phyloP scores from a whole-genome alignment of 129 eudicot genomes.

The Centella asiatica region DNA sequence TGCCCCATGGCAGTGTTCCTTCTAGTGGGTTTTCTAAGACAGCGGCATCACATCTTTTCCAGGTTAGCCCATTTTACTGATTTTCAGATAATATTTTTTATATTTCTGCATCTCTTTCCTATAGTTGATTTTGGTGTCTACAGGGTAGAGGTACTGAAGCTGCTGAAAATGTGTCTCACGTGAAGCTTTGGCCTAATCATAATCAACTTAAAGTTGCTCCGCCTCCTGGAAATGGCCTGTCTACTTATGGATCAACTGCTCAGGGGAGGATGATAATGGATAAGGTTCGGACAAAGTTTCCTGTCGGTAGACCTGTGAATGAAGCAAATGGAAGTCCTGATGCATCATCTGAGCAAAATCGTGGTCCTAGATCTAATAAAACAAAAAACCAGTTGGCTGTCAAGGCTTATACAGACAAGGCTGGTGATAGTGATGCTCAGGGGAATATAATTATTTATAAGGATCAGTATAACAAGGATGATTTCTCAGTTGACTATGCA shows the following conservation, averaged over 20 bases:
- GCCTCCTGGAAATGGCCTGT: slow-evolving; percentile 34
- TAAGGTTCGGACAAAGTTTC: slow-evolving; percentile 40
- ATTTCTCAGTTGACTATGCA: slow-evolving; percentile 54
- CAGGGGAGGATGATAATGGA: slow-evolving; percentile 25
- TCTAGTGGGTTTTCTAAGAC: slow-evolving; percentile 34
- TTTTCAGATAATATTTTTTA: neutral
- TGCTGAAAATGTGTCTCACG: slow-evolving; percentile 29
- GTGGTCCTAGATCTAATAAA: slow-evolving; percentile 51
- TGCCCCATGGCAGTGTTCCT: slow-evolving; percentile 20
- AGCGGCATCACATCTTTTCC: slow-evolving; percentile 34
- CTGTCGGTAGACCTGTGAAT: slow-evolving; percentile 22
- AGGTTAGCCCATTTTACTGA: slow-evolving; percentile 25
- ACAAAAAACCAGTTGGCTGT: slow-evolving; percentile 47
- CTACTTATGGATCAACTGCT: slow-evolving; percentile 35
- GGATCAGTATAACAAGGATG: slow-evolving; percentile 70
- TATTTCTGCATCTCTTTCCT: neutral
- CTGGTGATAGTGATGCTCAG: slow-evolving; percentile 64
- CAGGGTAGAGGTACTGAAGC: slow-evolving; percentile 56
- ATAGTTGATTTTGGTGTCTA: slow-evolving; percentile 1
- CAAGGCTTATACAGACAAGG: slow-evolving; percentile 67
- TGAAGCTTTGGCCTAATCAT: slow-evolving; percentile 39
- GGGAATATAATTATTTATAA: slow-evolving; percentile 57
- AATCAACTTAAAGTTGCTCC: slow-evolving; percentile 33
- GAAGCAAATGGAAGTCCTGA: slow-evolving; percentile 42
- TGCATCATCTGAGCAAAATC: slow-evolving; percentile 44